Evolutionary conservation across 2,329 filamentous ascomycete genomes (phyloP).

Genomic region (Colletotrichum kahawae): DNA sequence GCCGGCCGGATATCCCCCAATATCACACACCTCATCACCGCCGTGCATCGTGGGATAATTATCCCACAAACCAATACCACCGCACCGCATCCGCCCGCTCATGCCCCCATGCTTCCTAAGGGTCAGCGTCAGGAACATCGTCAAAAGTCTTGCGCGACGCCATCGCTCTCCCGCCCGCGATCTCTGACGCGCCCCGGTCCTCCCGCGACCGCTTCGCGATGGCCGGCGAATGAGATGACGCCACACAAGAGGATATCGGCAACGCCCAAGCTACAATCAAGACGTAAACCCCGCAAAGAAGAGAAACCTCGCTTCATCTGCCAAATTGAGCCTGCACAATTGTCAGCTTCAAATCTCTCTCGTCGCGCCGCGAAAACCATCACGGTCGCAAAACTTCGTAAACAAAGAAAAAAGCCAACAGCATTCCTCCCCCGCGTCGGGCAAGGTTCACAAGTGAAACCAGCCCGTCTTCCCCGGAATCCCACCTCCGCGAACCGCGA

Average conservation of each 20-base stretch:
- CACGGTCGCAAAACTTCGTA: not conserved
- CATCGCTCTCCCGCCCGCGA: not conserved
- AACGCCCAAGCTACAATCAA: not conserved
- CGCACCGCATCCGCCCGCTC: not conserved
- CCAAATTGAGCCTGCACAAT: not conserved
- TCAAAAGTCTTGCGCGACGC: not conserved
- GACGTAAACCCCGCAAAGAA: not conserved
- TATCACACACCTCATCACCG: not conserved
- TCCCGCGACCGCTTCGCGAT: not conserved
- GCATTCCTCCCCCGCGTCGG: not conserved
- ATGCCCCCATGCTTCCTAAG: not conserved
- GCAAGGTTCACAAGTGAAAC: constrained; percentile 1
- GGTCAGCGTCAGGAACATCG: not conserved
- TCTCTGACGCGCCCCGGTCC: not conserved
- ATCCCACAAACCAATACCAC: not conserved
- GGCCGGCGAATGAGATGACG: not conserved
- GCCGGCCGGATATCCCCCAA: not conserved
- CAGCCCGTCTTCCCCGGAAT: constrained; percentile 10
- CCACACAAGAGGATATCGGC: not conserved
- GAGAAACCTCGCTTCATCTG: not conserved
- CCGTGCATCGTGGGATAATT: not conserved
- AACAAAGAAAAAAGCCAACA: not conserved
- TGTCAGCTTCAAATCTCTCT: not conserved
- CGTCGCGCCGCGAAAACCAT: not conserved
- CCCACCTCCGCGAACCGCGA: constrained; percentile 6